Evolutionary conservation across 1,139 yeast species (phyloP).

Genomic region (Kluyveromyces marxianus): DNA sequence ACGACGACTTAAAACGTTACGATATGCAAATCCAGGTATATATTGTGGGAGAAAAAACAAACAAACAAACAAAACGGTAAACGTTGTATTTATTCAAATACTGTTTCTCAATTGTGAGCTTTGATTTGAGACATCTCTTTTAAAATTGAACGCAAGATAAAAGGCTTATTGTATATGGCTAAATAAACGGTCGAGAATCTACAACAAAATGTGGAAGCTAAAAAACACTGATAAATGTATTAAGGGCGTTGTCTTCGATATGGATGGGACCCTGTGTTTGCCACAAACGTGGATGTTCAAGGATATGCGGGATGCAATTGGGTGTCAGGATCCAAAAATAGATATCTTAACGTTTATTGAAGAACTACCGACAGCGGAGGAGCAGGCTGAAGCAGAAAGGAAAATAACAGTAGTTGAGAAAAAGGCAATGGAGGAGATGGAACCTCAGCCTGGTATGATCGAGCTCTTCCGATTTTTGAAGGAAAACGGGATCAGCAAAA

Average conservation of each 20-base stretch:
- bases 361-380: conserved; percentile 34
- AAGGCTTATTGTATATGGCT: too few relatives aligned
- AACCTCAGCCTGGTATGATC: conserved; percentile 42
- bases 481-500: conserved; percentile 33
- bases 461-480: conserved; percentile 32
- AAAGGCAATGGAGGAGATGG: conserved; percentile 50
- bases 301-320: conserved; percentile 52
- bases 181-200: too few relatives aligned
- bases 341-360: conserved; percentile 48
- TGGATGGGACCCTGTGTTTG: conserved; percentile 62
- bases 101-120: too few relatives aligned
- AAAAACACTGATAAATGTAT: conserved; percentile 19
- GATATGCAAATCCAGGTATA: too few relatives aligned
- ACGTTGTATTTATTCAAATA: too few relatives aligned
- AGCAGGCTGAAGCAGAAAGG: conserved; percentile 37
- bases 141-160: too few relatives aligned
- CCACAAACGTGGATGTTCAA: conserved; percentile 66
- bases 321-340: conserved; percentile 36
- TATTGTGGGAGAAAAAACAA: too few relatives aligned
- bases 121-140: too few relatives aligned
- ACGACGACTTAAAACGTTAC: too few relatives aligned
- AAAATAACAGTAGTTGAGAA: conserved; percentile 45
- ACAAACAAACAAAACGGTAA: too few relatives aligned
- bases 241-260: conserved; percentile 52
- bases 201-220: conserved; percentile 3